Evolutionary conservation across 2,329 filamentous ascomycete genomes (phyloP).

Genomic region (Fusarium illudens): DNA sequence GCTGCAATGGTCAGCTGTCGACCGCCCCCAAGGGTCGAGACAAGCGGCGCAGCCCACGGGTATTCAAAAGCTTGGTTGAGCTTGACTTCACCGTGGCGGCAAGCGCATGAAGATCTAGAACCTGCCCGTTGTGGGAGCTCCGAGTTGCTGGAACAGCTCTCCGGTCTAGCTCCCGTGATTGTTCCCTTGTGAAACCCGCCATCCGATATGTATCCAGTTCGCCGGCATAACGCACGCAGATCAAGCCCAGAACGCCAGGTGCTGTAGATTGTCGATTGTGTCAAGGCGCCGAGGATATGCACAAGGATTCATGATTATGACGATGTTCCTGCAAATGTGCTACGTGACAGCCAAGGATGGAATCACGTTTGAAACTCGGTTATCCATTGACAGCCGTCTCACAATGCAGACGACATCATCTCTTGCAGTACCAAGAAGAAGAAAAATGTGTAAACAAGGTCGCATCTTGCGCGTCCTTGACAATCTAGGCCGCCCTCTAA

Average conservation of each 20-base stretch:
- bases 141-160: neutral
- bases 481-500: slow-evolving; percentile 15
- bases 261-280: neutral
- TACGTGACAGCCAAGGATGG: neutral
- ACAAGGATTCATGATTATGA: slow-evolving; percentile 7
- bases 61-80: slow-evolving; percentile 1
- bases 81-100: slow-evolving; percentile 27
- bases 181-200: slow-evolving; percentile 9
- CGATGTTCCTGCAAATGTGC: slow-evolving; percentile 18
- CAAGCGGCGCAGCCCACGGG: slow-evolving; percentile 22
- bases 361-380: slow-evolving; percentile 13
- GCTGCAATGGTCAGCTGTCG: slow-evolving; percentile 11
- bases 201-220: slow-evolving; percentile 2
- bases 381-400: slow-evolving; percentile 24
- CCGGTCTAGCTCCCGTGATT: neutral
- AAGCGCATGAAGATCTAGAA: slow-evolving; percentile 5
- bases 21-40: slow-evolving; percentile 18
- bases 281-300: neutral
- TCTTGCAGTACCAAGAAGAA: neutral
- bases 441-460: slow-evolving; percentile 1
- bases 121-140: neutral
- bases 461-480: slow-evolving; percentile 17
- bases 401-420: slow-evolving; percentile 4
- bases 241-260: neutral
- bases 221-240: neutral